Evolutionary conservation across 2,329 filamentous ascomycete species (phyloP).

Genomic region (Rhinocladiella similis): DNA sequence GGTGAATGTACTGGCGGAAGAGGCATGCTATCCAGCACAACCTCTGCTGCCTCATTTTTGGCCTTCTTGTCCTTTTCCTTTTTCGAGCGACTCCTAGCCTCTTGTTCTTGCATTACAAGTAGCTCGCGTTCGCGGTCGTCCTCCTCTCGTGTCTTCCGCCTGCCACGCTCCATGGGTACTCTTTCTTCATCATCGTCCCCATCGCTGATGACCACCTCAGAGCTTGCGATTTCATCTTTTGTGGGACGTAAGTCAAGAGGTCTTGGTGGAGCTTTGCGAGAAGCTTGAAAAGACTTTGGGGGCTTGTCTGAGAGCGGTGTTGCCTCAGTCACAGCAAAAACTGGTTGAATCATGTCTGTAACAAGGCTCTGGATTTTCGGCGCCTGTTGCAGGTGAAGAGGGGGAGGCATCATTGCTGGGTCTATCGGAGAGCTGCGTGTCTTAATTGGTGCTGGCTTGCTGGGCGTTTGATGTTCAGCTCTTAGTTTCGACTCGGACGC

Average conservation of each 20-base stretch:
- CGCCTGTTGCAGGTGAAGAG: slow-evolving; percentile 20
- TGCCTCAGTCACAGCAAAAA: slow-evolving; percentile 32
- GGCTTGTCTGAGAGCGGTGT: slow-evolving; percentile 50
- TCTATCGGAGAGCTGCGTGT: slow-evolving; percentile 21
- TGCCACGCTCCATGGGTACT: slow-evolving; percentile 61
- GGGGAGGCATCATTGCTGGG: slow-evolving; percentile 24
- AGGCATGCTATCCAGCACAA: slow-evolving; percentile 10
- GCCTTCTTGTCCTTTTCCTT: slow-evolving; percentile 65
- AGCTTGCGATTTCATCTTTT: slow-evolving; percentile 27
- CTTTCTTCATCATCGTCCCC: slow-evolving; percentile 21
- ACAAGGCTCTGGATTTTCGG: slow-evolving; percentile 18
- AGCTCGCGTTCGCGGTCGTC: slow-evolving; percentile 78
- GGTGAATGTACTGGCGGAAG: slow-evolving; percentile 2
- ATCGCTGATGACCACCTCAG: slow-evolving; percentile 17
- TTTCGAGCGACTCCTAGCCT: slow-evolving; percentile 71
- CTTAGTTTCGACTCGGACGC: slow-evolving; percentile 6
- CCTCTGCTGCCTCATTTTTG: slow-evolving; percentile 48
- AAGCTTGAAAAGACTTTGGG: slow-evolving; percentile 56
- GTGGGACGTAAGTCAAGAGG: slow-evolving; percentile 69
- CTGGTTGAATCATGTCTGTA: slow-evolving; percentile 20
- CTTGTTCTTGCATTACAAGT: slow-evolving; percentile 64
- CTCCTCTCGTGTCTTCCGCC: slow-evolving; percentile 81
- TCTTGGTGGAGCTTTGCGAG: slow-evolving; percentile 80
- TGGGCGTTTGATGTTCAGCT: slow-evolving; percentile 8
- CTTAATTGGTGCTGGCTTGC: not conserved